These are phyloP conservation scores for Fusarium nygamai DNA, from an alignment of 2,329 filamentous ascomycete genomes.

Conservation along the genomic window DNA sequence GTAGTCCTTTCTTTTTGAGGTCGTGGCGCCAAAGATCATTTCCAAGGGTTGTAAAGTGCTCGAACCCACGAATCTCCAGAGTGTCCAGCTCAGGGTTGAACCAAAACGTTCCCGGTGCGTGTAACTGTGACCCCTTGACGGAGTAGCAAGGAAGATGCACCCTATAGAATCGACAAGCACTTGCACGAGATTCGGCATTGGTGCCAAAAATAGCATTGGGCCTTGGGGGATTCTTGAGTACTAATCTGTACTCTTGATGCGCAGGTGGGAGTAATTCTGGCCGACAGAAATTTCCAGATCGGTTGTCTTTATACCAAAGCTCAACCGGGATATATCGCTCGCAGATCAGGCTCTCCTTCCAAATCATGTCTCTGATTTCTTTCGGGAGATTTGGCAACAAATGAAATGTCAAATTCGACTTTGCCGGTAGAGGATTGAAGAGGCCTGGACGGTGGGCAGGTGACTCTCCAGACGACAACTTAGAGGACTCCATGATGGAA, in stretches of 20 bases:
- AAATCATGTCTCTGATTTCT: background rate
- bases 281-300: background rate
- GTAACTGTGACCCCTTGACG: background rate
- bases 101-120: background rate
- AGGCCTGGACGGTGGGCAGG: background rate
- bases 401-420: background rate
- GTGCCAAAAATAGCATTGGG: background rate
- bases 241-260: background rate
- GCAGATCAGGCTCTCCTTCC: background rate
- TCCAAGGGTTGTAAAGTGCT: background rate
- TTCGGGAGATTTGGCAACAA: background rate
- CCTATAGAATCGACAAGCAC: background rate
- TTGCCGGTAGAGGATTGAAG: background rate
- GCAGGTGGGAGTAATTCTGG: rapidly evolving
- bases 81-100: background rate
- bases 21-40: background rate
- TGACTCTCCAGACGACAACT: too few species aligned
- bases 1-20: background rate
- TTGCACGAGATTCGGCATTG: background rate
- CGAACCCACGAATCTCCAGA: background rate
- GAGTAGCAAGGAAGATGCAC: background rate
- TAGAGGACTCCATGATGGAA: background rate
- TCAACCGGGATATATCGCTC: background rate
- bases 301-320: background rate
- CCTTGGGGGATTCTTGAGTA: background rate